Conservation (phyloP, 306 rosid genomes). For the Leucaena leucocephala region DNA sequence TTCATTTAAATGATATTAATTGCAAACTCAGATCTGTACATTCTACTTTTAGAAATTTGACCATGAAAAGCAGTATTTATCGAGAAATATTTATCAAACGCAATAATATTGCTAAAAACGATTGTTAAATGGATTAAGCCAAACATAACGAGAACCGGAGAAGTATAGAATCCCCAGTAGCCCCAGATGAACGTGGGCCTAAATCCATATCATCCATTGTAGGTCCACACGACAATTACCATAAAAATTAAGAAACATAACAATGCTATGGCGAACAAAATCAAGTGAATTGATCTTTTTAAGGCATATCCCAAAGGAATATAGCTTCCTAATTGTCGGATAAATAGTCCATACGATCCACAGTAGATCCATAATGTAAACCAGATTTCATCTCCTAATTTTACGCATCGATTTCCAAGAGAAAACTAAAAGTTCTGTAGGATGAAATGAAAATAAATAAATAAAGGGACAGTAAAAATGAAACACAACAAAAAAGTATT, state of each 20-base stretch:
- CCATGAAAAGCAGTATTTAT: neutral
- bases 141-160: too few relatives aligned
- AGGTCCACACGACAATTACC: neutral
- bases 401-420: neutral
- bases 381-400: neutral
- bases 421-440: neutral
- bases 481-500: neutral
- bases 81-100: neutral
- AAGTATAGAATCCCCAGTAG: neutral
- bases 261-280: neutral
- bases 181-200: neutral
- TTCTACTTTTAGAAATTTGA: neutral
- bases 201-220: neutral
- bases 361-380: neutral
- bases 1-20: neutral
- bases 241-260: neutral
- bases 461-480: neutral
- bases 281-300: neutral
- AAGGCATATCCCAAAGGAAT: neutral
- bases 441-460: neutral
- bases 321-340: neutral
- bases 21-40: neutral
- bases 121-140: too few relatives aligned
- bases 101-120: neutral
- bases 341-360: neutral